Conservation (phyloP, 306 rosid genomes). For the Myrica gale region DNA sequence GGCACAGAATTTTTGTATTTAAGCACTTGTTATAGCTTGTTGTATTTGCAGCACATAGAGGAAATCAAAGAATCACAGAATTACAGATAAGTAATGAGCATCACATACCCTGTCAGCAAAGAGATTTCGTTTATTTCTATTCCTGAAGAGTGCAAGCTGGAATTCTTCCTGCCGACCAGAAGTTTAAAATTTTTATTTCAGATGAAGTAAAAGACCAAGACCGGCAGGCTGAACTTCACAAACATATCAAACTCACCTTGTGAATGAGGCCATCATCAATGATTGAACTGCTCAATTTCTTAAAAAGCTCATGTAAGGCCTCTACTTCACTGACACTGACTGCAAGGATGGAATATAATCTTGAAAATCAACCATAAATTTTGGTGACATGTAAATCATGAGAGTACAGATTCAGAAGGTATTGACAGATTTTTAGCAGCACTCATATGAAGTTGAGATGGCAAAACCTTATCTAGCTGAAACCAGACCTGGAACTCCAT, state of each 20-base stretch:
- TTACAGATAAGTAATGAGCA: slow-evolving; percentile 12
- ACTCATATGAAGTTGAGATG: not conserved
- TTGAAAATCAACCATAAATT: not conserved
- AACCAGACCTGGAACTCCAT: not conserved
- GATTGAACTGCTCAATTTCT: slow-evolving; percentile 82
- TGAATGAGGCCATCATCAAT: slow-evolving; percentile 76
- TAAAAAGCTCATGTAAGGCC: slow-evolving; percentile 72
- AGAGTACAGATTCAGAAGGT: not conserved
- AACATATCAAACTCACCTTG: slow-evolving; percentile 47
- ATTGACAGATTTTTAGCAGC: not conserved
- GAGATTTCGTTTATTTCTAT: slow-evolving; percentile 57
- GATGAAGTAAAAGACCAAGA: not conserved
- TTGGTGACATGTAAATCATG: not conserved
- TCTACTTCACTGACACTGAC: slow-evolving; percentile 79
- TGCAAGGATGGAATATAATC: slow-evolving; percentile 27
- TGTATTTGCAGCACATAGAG: slow-evolving; percentile 5
- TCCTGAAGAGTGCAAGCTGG: slow-evolving; percentile 81
- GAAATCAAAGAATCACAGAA: slow-evolving; percentile 10
- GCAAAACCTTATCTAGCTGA: not conserved
- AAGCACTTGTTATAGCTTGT: not conserved
- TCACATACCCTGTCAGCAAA: slow-evolving; percentile 79
- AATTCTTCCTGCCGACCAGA: slow-evolving; percentile 72
- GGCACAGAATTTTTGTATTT: not conserved
- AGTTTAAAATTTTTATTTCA: not conserved
- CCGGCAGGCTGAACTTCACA: not conserved